Evolutionary conservation across 2,329 filamentous ascomycete genomes (phyloP), one percentile per base, ranked within the genome.

Genomic region (Aspergillus calidoustus): DNA sequence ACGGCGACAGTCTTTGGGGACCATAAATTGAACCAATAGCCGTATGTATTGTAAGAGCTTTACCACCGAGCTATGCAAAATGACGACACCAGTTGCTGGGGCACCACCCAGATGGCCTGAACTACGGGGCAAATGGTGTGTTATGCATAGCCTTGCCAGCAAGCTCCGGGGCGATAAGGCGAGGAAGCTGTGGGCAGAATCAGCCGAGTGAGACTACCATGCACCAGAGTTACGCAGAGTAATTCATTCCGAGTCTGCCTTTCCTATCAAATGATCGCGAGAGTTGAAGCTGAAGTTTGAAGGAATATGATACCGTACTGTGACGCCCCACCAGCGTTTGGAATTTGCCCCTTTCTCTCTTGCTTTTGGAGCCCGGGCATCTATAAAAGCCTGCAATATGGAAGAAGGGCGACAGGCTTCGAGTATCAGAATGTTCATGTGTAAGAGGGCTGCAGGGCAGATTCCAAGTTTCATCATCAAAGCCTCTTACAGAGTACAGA

Each of bases 11-110:
- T 41, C 13, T 46, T 57, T 28, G 51, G 44, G 48, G 48, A 22
- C 38, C 28, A 51, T 54, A 60, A 60, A 19, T 22, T 25, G 19
- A 53, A 48, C 59, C 54, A 61, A 54, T 61, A 56, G 50, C 54
- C 22, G 49, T 54, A 57, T 54, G 54, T 61, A 54, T 38, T 54
- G 59, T 61, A 61, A 58, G 8, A n/a, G 46, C 31, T 52, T 61
- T 54, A 54, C 54, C 17, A 25, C 15, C 6, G 31, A 54, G 53
- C 49, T 57, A 58, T 61, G 59, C 54, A 54, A 49, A 23, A 57
- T 61, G 54, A 61, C 54, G 54, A 52, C 59, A 61, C 54, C 46
- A 38, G 59, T 60, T 60, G 54, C 59, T 49, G 43, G 30, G 54
- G 54, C 54, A 57, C 49, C 34, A 50, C 25, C 25, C 31, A 19